Conservation (phyloP, 371 early-diverging fungal species). For the Apophysomyces variabilis region DNA sequence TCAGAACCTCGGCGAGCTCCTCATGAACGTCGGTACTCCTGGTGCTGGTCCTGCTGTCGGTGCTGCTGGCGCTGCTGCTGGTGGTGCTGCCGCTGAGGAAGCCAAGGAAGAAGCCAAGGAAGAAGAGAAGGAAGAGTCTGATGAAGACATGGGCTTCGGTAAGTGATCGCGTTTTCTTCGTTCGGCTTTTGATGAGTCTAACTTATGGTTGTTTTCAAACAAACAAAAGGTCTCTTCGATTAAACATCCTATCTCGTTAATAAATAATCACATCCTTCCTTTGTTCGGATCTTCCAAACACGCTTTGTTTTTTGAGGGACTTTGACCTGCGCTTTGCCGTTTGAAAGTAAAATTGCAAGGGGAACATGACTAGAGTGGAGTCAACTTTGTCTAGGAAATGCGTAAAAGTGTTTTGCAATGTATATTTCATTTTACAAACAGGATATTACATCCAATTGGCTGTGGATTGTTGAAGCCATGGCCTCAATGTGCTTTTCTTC, state of each 20-base stretch:
- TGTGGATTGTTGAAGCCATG: too few species aligned
- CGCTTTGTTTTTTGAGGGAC: neutral
- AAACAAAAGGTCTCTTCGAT: slow-evolving; percentile 78
- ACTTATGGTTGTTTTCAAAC: neutral
- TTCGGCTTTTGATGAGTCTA: neutral
- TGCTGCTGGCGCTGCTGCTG: slow-evolving; percentile 58
- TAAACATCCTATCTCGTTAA: slow-evolving; percentile 47
- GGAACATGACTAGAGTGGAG: too few species aligned
- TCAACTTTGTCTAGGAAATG: too few species aligned
- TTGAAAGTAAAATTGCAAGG: too few species aligned
- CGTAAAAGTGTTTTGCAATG: too few species aligned
- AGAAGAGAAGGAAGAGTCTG: slow-evolving; percentile 88
- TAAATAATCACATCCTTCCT: slow-evolving; percentile 10
- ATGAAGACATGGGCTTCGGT: slow-evolving; percentile 94
- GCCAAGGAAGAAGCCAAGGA: slow-evolving; percentile 72
- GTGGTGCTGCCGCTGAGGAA: slow-evolving; percentile 57
- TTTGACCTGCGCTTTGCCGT: too few species aligned
- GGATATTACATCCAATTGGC: too few species aligned
- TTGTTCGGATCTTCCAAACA: slow-evolving; percentile 1
- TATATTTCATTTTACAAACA: too few species aligned
- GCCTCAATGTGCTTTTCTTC: too few species aligned
- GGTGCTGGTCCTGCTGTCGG: slow-evolving; percentile 70
- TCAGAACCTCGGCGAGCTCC: slow-evolving; percentile 88
- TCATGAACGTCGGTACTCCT: slow-evolving; percentile 92
- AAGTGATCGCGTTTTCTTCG: slow-evolving; percentile 20